Percentiles rank a stretch among this genome's conserved stretches.
Evolutionary conservation across 306 rosid species (phyloP).

Genomic region (Quercus alba): DNA sequence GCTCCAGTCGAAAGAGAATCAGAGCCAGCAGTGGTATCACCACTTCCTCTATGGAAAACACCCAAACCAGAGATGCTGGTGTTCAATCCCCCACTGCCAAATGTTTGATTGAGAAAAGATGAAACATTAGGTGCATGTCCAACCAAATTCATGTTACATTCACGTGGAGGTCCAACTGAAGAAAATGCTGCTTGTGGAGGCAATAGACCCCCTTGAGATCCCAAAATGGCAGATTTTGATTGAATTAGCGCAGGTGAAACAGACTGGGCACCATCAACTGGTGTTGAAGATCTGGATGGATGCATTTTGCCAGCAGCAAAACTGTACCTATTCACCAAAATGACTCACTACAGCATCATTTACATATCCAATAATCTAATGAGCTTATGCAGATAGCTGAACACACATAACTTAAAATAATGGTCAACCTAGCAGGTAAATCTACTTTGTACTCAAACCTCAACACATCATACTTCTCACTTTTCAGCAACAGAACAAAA

Average conservation of each 20-base stretch:
- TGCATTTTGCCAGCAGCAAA: slow-evolving; percentile 52
- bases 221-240: slow-evolving; percentile 74
- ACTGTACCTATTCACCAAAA: slow-evolving; percentile 33
- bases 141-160: slow-evolving; percentile 68
- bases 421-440: too few species aligned
- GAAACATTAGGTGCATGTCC: slow-evolving; percentile 74
- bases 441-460: too few species aligned
- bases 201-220: slow-evolving; percentile 69
- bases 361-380: not conserved
- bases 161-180: slow-evolving; percentile 65
- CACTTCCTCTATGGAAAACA: slow-evolving; percentile 59
- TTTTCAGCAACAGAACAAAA: not conserved
- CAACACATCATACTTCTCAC: not conserved
- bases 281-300: slow-evolving; percentile 77
- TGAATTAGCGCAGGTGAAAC: slow-evolving; percentile 69
- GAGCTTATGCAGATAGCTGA: not conserved
- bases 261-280: slow-evolving; percentile 79
- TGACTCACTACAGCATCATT: slow-evolving; percentile 41
- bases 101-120: slow-evolving; percentile 75
- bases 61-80: slow-evolving; percentile 66
- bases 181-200: slow-evolving; percentile 70
- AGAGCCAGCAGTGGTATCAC: slow-evolving; percentile 64
- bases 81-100: slow-evolving; percentile 62
- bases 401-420: not conserved
- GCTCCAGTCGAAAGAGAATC: slow-evolving; percentile 68